Percentiles rank a stretch among this genome's conserved stretches.
These are phyloP conservation scores for Theobroma cacao DNA, from an alignment of 345 rosid genomes.

Conservation along the genomic window DNA sequence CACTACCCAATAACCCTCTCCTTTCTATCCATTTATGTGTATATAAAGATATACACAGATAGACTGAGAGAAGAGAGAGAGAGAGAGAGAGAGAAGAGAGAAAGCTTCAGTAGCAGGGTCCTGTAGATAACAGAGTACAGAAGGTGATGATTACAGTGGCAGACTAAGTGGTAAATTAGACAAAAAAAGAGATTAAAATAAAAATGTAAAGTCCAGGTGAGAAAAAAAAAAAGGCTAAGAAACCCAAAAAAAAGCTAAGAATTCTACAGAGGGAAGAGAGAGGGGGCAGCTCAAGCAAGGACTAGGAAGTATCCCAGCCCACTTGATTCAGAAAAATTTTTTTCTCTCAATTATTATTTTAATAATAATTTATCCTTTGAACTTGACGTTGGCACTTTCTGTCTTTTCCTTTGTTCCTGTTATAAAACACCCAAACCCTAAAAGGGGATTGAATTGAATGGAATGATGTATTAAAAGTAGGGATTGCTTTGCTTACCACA, in stretches of 20 bases:
- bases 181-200: slow-evolving; percentile 13
- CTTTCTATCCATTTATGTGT: slow-evolving; percentile 32
- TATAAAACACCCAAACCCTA: slow-evolving; percentile 65
- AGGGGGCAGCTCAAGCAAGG: slow-evolving; percentile 20
- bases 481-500: slow-evolving; percentile 19
- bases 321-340: slow-evolving; percentile 22
- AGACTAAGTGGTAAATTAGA: slow-evolving; percentile 34
- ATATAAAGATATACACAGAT: slow-evolving; percentile 19
- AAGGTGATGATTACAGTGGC: slow-evolving; percentile 65
- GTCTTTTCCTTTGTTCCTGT: slow-evolving; percentile 40
- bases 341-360: slow-evolving; percentile 5
- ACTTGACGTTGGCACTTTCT: slow-evolving; percentile 46
- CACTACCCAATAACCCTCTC: slow-evolving; percentile 26
- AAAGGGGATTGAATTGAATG: slow-evolving; percentile 49
- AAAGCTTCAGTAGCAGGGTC: slow-evolving; percentile 22
- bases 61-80: neutral
- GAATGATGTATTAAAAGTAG: slow-evolving; percentile 31
- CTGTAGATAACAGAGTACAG: slow-evolving; percentile 32
- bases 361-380: slow-evolving; percentile 25
- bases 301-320: slow-evolving; percentile 23
- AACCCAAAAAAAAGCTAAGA: slow-evolving; percentile 27
- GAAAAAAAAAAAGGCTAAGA: slow-evolving; percentile 22
- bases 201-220: slow-evolving; percentile 4
- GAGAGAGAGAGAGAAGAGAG: slow-evolving; percentile 16
- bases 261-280: slow-evolving; percentile 14